Base-by-base conservation (phyloP, 495 filamentous ascomycete species). In the Penicillium pulvis region DNA sequence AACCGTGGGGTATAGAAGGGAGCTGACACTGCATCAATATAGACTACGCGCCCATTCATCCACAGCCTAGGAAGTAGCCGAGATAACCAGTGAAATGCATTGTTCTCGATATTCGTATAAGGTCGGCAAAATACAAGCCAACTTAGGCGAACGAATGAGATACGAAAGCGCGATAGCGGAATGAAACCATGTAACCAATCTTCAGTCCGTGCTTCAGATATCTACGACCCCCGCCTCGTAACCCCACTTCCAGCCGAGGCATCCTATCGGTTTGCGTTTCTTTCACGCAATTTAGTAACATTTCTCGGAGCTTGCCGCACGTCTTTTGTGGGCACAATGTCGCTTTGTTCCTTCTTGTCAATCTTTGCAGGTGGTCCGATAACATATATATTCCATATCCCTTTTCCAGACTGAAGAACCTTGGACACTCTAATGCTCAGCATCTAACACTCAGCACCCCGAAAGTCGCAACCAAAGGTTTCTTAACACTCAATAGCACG, bases 211-310 rank as follows among this genome's bases (percentile, higher is more conserved):
- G 42, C 42, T 44, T 44, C 42, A 44, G 6, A 44, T 44, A 10
- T 44, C 19, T 10, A 17, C 42, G 9, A 44, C 42, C 42, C 42
- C 42, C 42, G 42, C 42, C 19, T 44, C n/a, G n/a, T 14, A 10
- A 44, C 42, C 42, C 42, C 42, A 44, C 42, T 44, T 20, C 6
- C 19, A 44, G 42, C 42, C 42, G 42, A 44, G 42, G 42, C 16
- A 44, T 20, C 42, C 42, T 44, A 44, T 44, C 42, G n/a, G n/a
- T 8, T 44, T 8, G 16, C 42, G 42, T 20, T 2, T 19, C 19
- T 20, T 44, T 19, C 19, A 9, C n/a, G 42, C 42, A 44, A 44
- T 44, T 6, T 44, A 17, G 42, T 20, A 20, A 44, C 16, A 17
- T 44, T 44, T 16, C 16, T 44, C n/a, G n/a, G 19, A 44, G 42